Base-by-base conservation (phyloP, 805 yeast genomes). In the Candida tammaniensis region DNA sequence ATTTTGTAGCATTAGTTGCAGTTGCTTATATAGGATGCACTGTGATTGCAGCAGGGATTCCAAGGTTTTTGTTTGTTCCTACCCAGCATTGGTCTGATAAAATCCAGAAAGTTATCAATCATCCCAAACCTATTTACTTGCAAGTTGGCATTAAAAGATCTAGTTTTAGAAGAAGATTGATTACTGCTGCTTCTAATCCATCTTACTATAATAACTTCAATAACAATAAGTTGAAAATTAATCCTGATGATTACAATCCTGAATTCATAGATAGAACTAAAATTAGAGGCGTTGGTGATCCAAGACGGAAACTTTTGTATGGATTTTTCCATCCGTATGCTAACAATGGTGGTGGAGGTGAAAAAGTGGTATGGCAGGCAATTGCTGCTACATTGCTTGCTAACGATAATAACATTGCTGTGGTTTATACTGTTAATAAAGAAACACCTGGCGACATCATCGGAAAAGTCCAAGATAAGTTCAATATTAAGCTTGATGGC, bases 301-400 rank as follows among this genome's bases (percentile, higher is more conserved):
- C 61, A 1, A 38, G 45, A 11, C 52, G 85, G 17, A 55, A 51
- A 25, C 46, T 69, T 7, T 57, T 86, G 8, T 82, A 68, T 54
- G 99, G 98, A 5, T 89, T 84, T 51, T 88, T 93, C 65, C 99
- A 93, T 60, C 98, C 98, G 0, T 85, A 82, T 49, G 88, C 96
- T 44, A 86, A 85, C 54, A 94, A 96, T 24, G 96, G 95, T 29
- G 99, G 99, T 13, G 99, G 99, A 19, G 99, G 99, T 16, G 99
- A 93, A 55, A 76, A 91, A 37, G 98, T 93, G 0, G 65, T 93
- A 25, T 93, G 98, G 98, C 88, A 86, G 36, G 96, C 96, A 0
- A 86, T 91, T 5, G 72, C 76, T 46, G 71, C 81, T 20, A 84
- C 95, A 0, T 63, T 89, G 39, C 44, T 56, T 7, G 59, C 65